Evolutionary conservation across 1,284 basidiomycete species (phyloP), one percentile per base, ranked within the genome.

Genomic region (Gastroboletus turbinatus): DNA sequence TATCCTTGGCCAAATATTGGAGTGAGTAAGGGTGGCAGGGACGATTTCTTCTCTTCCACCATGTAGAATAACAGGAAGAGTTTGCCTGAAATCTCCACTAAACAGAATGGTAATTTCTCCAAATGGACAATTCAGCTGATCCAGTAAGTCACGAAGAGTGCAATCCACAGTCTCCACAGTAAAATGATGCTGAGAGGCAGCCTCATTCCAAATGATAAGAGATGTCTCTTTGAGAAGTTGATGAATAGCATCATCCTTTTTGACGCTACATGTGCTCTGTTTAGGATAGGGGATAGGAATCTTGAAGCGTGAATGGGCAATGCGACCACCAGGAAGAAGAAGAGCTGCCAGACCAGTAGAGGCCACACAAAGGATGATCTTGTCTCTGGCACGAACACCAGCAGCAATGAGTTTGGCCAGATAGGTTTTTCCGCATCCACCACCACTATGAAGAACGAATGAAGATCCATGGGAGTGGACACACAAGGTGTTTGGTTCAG

Each of bases 361-460:
- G 1, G 62, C 62, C 5, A 64, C 39, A 56, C 74, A 77, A 0
- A 82, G 65, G 0, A 77, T 70, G 59, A 80, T 72, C 14, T 56
- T 29, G 0, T 62, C 64, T 30, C 66, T 54, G 11, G 57, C 53
- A 17, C 70, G 63, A 3, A 81, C n/a, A 5, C 54, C 40, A 49
- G 67, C 48, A 55, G 72, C 71, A 40, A 82, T 54, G 0, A 75
- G 72, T 10, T 75, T 78, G 56, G 76, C 75, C 0, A 81, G 42
- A 64, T 73, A 82, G 0, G n/a, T n/a, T n/a, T n/a, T n/a, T n/a
- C n/a, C n/a, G n/a, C n/a, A n/a, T n/a, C n/a, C n/a, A n/a, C n/a
- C 80, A 25, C 73, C 64, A 43, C 80, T 78, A 55, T 79, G 62
- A 7, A 83, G 51, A 57, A 81, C 82, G 60, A 80, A 81, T 0